Evolutionary conservation across 176 grass and related monocot species (phyloP), one percentile per base, ranked within the genome.

Genomic region (Ananas comosus): DNA sequence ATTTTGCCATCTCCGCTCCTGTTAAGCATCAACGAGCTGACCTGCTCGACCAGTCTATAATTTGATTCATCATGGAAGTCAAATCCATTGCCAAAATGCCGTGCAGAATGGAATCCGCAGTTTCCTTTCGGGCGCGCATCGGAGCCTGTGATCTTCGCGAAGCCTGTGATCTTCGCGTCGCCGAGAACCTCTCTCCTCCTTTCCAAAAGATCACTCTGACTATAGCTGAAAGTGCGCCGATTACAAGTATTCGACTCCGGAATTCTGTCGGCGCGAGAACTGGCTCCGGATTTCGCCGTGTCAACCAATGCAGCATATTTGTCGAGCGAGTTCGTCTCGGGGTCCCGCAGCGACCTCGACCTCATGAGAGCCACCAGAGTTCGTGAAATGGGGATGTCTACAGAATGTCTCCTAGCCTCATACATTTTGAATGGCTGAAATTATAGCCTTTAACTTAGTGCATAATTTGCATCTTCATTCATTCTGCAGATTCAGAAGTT

Each of bases 301-400:
- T 89, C 90, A 1, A 90, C 83, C 0, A 90, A 79, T 16, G 69
- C 57, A 63, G 76, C 67, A 75, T 88, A 88, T 76, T 96, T 96
- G 66, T 84, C 80, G 51, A 96, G 83, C 1, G 92, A 96, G 75
- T 88, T 96, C 49, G 92, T 91, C 72, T 96, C 92, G 18, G 92
- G 92, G 77, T 96, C 92, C 83, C 92, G 84, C 67, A 96, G 78
- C 49, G 92, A 96, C 75, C 92, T 91, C 58, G 86, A 91, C 82
- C 88, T 76, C 92, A 80, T 91, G 58, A 96, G 78, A 13, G 92
- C 85, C 72, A 88, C 68, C 52, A 96, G 74, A 50, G 88, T 87
- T 80, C 88, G 74, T 1, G 92, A 96, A 66, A 96, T 84, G 1
- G 92, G 92, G 21, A 96, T 91, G 76, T 96, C 92, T 10, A 96